Conservation (phyloP, 148 eudicot species). For the Agrostemma githago region DNA sequence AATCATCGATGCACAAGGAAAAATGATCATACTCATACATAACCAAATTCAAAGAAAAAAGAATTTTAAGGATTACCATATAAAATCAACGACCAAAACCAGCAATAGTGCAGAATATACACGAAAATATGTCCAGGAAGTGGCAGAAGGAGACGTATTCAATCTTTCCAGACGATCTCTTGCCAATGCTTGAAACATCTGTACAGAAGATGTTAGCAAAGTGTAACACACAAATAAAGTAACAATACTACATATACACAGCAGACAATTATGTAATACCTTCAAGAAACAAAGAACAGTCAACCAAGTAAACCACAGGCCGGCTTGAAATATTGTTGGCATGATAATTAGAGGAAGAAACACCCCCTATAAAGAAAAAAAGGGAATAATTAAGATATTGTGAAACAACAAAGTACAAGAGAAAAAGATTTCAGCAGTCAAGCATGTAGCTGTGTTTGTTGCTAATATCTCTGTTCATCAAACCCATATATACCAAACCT, state of each 20-base stretch:
- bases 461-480: not conserved
- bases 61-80: conserved; percentile 55
- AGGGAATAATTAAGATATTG: not conserved
- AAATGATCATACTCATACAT: not conserved
- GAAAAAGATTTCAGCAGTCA: not conserved
- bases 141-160: conserved; percentile 95
- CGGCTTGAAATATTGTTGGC: conserved; percentile 69
- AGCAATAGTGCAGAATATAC: conserved; percentile 86
- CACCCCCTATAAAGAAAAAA: conserved; percentile 51
- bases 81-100: conserved; percentile 63
- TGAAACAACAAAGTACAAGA: not conserved
- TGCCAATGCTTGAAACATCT: conserved; percentile 99
- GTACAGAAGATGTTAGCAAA: conserved; percentile 19
- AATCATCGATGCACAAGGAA: not conserved
- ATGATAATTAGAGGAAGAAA: conserved; percentile 90
- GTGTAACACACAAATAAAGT: conserved; percentile 15
- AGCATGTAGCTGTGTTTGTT: not conserved
- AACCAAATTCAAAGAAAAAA: conserved; percentile 1
- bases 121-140: conserved; percentile 82
- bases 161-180: conserved; percentile 94
- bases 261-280: conserved; percentile 38
- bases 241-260: conserved; percentile 3
- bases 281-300: conserved; percentile 72
- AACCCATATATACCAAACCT: not conserved
- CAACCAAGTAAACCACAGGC: conserved; percentile 84